phyloP scores from a whole-genome alignment of 1,139 yeast genomes.

The Nematodospora anomalae region DNA sequence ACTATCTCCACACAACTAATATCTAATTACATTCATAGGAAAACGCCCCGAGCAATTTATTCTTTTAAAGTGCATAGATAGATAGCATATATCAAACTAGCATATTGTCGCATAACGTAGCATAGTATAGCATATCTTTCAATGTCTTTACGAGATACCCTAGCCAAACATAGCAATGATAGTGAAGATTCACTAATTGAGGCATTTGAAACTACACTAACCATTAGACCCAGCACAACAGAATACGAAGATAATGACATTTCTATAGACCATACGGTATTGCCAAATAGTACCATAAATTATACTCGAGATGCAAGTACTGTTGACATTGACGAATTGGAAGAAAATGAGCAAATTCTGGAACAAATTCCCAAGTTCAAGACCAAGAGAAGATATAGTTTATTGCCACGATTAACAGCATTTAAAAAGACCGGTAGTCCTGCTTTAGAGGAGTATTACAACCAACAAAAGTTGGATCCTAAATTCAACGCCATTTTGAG shows the following conservation, averaged over 20 bases:
- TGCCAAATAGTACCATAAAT: conserved; percentile 30
- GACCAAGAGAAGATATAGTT: conserved; percentile 30
- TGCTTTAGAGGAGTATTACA: conserved; percentile 17
- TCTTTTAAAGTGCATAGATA: too few species aligned
- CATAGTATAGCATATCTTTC: too few species aligned
- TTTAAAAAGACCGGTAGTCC: conserved; percentile 17
- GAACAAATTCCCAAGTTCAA: conserved; percentile 43
- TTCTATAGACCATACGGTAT: conserved; percentile 45
- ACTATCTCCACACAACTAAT: too few species aligned
- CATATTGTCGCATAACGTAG: too few species aligned
- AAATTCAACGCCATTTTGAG: conserved; percentile 27
- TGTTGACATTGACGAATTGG: conserved; percentile 36
- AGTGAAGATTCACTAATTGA: conserved; percentile 49
- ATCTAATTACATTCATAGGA: too few species aligned
- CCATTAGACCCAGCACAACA: conserved; percentile 42
- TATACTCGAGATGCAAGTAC: conserved; percentile 31
- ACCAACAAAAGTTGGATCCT: conserved; percentile 18
- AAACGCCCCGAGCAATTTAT: too few species aligned
- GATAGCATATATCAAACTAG: too few species aligned
- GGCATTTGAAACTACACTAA: conserved; percentile 49
- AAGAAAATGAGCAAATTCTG: conserved; percentile 30
- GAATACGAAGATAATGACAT: conserved; percentile 41
- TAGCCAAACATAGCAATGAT: conserved; percentile 26
- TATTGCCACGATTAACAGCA: conserved; percentile 23
- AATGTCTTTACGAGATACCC: conserved; percentile 1